phyloP scores from a whole-genome alignment of 2,329 filamentous ascomycete species.

The Colletotrichum musae region DNA sequence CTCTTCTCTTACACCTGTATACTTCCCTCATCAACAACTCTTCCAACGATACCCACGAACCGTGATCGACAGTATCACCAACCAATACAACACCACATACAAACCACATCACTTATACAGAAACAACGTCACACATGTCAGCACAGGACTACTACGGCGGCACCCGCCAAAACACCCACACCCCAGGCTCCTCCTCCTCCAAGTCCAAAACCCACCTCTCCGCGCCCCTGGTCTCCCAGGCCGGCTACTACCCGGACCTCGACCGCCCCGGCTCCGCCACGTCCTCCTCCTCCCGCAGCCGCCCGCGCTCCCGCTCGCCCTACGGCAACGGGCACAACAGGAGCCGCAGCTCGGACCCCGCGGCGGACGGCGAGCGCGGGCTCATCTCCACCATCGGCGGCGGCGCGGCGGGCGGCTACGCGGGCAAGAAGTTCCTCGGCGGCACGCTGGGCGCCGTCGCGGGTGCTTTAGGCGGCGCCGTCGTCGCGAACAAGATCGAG shows the following conservation, averaged over 20 bases:
- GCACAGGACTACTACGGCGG: slow-evolving; percentile 45
- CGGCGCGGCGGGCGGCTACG: slow-evolving; percentile 66
- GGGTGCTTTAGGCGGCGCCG: slow-evolving; percentile 67
- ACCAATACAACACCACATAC: neutral
- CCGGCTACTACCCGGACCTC: slow-evolving; percentile 31
- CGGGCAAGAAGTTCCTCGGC: slow-evolving; percentile 69
- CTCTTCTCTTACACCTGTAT: neutral
- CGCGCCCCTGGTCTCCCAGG: slow-evolving; percentile 18
- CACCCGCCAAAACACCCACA: slow-evolving; percentile 37
- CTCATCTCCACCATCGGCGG: slow-evolving; percentile 68
- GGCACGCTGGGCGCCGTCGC: slow-evolving; percentile 67
- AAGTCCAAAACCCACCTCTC: slow-evolving; percentile 11
- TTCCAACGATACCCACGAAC: neutral
- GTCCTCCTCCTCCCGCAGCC: slow-evolving; percentile 19
- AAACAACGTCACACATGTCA: slow-evolving; percentile 41
- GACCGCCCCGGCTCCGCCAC: slow-evolving; percentile 31
- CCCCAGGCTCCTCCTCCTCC: slow-evolving; percentile 20
- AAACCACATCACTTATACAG: neutral
- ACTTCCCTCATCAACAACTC: neutral
- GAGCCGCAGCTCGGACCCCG: slow-evolving; percentile 25
- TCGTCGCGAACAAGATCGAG: slow-evolving; percentile 68
- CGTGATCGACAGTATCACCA: neutral
- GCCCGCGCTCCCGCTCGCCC: slow-evolving; percentile 14
- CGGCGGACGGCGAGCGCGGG: slow-evolving; percentile 64
- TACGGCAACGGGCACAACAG: slow-evolving; percentile 33